These are phyloP conservation scores for Xylaria curta DNA, from an alignment of 495 filamentous ascomycete genomes.

Conservation along the genomic window DNA sequence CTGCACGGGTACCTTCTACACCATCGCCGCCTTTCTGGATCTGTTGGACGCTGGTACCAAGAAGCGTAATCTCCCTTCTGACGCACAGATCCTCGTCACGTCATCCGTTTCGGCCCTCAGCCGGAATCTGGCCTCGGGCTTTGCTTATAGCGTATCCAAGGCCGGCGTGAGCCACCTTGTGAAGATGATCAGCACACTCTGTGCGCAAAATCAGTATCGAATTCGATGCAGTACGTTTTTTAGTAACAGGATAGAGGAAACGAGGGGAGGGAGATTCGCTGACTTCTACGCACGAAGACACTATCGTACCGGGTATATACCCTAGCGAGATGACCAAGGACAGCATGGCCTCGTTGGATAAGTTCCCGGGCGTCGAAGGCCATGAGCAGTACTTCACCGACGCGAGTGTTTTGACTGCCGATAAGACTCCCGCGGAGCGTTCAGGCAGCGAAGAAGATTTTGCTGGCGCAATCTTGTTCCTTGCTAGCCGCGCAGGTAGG, in stretches of 20 bases:
- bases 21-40: not conserved
- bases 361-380: not conserved
- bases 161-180: not conserved
- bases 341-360: not conserved
- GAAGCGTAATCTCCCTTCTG: not conserved
- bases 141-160: not conserved
- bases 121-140: not conserved
- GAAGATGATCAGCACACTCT: not conserved
- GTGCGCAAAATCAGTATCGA: not conserved
- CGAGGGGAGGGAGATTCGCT: not conserved
- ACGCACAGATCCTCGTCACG: slow-evolving; percentile 1
- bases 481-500: not conserved
- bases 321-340: not conserved
- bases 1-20: not conserved
- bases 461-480: not conserved
- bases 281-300: not conserved
- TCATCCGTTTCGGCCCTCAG: not conserved
- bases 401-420: not conserved
- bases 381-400: not conserved
- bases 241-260: not conserved
- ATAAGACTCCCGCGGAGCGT: not conserved
- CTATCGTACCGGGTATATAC: not conserved
- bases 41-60: not conserved
- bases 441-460: not conserved
- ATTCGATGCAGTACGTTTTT: not conserved